Base-by-base conservation (phyloP, 73 alveolate species). In the Urostyla sp. region DNA sequence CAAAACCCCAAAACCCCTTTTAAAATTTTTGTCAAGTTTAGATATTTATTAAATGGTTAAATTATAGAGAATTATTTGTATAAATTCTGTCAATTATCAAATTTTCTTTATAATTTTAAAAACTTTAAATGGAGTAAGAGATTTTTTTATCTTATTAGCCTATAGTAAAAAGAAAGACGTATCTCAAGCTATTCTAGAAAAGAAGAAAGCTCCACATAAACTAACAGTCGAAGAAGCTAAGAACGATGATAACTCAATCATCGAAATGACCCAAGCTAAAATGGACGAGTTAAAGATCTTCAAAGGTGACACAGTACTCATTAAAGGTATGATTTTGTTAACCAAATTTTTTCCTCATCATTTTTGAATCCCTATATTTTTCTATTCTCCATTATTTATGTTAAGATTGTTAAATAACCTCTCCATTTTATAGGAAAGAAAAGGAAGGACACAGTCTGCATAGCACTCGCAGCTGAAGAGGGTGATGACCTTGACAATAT, bases 381-480 rank as follows among this genome's bases (percentile, higher is more conserved):
- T 51, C 31, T 7, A 11, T 51, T 51, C 24, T 23, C 15, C 15
- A 50, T 15, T n/a, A 8, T 18, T n/a, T 6, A 50, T 11, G 20
- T 59, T 59, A 59, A 59, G n/a, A 10, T 32, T 3, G n/a, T n/a
- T n/a, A n/a, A n/a, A n/a, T 16, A 2, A n/a, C 44, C 15, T 31
- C 55, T 59, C 16, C 31, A 26, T 8, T 28, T 24, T 11, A 28
- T 40, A 75, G 87, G 90, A 2, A 97, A 97, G 90, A 95, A 97
- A 96, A 91, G 99, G 66, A 94, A 88, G 86, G 99, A 95, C 77
- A 97, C 99, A 54, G 96, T 97, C 38, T 96, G 99, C 88, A 93
- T 97, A 45, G 98, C 98, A 21, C 88, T 97, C 35, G 96, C 97
- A 21, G 98, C 95, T 43, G 98, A 94, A 57, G 94, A 92, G 45